Evolutionary conservation across 148 eudicot species (phyloP), one percentile per base, ranked within the genome.

Genomic region (Agrostemma githago): DNA sequence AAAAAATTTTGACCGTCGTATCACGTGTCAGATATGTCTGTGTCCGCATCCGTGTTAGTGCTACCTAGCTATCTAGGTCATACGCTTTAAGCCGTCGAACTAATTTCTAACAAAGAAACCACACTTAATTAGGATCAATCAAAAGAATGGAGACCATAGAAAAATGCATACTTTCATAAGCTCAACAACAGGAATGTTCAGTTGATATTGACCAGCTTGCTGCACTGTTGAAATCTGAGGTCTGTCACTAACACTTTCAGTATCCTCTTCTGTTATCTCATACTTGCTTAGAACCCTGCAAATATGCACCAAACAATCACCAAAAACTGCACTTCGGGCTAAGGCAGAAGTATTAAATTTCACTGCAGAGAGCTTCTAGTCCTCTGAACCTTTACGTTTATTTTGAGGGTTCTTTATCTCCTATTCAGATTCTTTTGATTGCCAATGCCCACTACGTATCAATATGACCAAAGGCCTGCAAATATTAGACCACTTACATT

Each of bases 131-230:
- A 59, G 43, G n/a, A 72, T 41, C 58, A 39, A 10, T 70, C 62
- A 57, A 16, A 70, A 67, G 10, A 40, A 59, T 10, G 2, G 58
- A 54, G 62, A 19, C 12, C 61, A 44, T 64, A 16, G 59, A 74
- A 21, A 39, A 10, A 56, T 11, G 60, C 87, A 81, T 83, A 96
- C 99, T 84, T 88, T 92, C 84, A 96, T 82, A 70, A 96, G 83
- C 85, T 92, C 99, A 71, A 88, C 84, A 68, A 86, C 86, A 74
- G 99, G 99, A 74, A 92, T 89, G 82, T 92, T 96, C 86, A 84
- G 83, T 80, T 90, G 93, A 68, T 88, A 82, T 62, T 87, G 88
- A 79, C 90, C 80, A 85, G 97, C 84, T 84, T 90, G 93, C 59
- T 82, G 82, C 70, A 48, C 72, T 51, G 84, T 67, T 62, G 90